Conservation (phyloP, 164 flowering plant species). For the Vitis cinerea region DNA sequence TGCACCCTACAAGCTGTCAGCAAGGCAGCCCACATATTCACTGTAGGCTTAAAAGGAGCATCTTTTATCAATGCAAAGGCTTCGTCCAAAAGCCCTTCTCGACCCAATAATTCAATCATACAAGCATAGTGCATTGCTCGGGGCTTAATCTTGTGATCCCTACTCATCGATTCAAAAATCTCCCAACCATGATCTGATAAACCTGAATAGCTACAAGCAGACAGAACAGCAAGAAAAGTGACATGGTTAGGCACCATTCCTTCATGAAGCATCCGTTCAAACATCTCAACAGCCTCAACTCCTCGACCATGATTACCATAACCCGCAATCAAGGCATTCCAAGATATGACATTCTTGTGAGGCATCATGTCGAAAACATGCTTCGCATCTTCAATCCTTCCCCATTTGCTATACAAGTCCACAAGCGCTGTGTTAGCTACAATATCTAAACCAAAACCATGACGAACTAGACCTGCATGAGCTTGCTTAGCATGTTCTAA, state of each 20-base stretch:
- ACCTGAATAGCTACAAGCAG: conserved; percentile 47
- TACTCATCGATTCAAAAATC: conserved; percentile 66
- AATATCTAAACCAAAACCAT: conserved; percentile 59
- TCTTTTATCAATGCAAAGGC: conserved; percentile 66
- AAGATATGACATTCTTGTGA: conserved; percentile 46
- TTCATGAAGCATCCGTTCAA: conserved; percentile 38
- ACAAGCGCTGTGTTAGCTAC: conserved; percentile 66
- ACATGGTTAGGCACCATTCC: conserved; percentile 47
- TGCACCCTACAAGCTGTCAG: conserved; percentile 76
- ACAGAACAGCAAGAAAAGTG: conserved; percentile 49
- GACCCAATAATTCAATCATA: conserved; percentile 73
- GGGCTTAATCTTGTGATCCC: conserved; percentile 60
- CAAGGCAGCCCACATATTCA: conserved; percentile 90
- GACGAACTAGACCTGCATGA: conserved; percentile 56
- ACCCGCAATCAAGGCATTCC: conserved; percentile 70
- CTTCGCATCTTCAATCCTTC: conserved; percentile 54
- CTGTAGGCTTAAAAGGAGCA: conserved; percentile 64
- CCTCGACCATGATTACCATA: conserved; percentile 64
- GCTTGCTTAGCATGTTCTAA: conserved; percentile 65
- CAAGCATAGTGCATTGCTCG: conserved; percentile 85
- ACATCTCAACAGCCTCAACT: conserved; percentile 48
- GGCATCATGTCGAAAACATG: conserved; percentile 58
- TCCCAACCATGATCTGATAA: conserved; percentile 59
- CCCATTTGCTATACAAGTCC: conserved; percentile 73
- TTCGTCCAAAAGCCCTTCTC: conserved; percentile 68